These are phyloP conservation scores for Pseudocercospora vitis DNA, from an alignment of 2,329 filamentous ascomycete genomes.

Conservation along the genomic window DNA sequence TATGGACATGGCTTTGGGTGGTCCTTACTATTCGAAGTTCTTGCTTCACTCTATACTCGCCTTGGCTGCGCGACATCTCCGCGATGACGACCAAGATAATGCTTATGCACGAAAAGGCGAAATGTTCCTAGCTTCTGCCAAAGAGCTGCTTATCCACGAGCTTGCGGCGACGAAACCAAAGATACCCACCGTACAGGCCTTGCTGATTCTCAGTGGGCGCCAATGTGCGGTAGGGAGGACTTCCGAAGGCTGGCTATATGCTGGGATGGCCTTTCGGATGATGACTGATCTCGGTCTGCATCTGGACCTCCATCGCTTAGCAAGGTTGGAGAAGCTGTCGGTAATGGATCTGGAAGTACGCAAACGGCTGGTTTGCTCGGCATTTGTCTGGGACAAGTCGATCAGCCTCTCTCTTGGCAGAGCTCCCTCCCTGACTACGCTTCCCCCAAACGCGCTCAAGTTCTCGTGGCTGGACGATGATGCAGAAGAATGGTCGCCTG, in stretches of 20 bases:
- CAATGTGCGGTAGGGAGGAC: conserved; percentile 9
- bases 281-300: conserved; percentile 8
- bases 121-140: background rate
- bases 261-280: conserved; percentile 9
- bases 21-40: conserved; percentile 11
- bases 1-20: conserved; percentile 11
- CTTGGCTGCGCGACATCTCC: conserved; percentile 7
- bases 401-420: conserved; percentile 8
- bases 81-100: background rate
- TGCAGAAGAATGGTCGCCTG: background rate
- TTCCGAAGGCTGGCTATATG: conserved; percentile 9
- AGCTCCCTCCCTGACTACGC: background rate
- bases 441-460: background rate
- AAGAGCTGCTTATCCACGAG: conserved; percentile 3
- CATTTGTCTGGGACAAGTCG: conserved; percentile 8
- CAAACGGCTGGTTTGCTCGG: conserved; percentile 5
- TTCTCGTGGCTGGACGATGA: conserved; percentile 7
- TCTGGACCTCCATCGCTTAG: conserved; percentile 3
- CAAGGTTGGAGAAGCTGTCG: conserved; percentile 3
- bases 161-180: conserved; percentile 5
- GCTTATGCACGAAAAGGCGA: conserved; percentile 6
- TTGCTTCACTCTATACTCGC: conserved; percentile 10
- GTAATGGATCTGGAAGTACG: conserved; percentile 5
- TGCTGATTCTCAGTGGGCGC: conserved; percentile 4
- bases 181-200: conserved; percentile 7